Percentiles rank a stretch among this genome's conserved stretches.
These are phyloP conservation scores for Pichia sp. DNA, from an alignment of 1,139 yeast genomes.

Conservation along the genomic window DNA sequence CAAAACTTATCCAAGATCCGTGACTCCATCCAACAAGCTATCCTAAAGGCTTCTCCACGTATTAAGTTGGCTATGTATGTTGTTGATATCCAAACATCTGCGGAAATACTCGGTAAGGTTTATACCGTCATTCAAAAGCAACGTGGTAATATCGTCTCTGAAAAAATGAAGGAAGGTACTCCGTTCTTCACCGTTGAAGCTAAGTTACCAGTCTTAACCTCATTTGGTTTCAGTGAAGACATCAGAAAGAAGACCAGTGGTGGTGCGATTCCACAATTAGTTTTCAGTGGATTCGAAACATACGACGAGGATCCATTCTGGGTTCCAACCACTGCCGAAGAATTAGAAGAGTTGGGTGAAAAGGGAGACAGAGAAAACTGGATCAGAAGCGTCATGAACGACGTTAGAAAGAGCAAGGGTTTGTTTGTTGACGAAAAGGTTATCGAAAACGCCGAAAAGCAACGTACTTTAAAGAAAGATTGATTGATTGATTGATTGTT, in stretches of 20 bases:
- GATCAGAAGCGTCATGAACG: constrained; percentile 83
- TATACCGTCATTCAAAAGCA: constrained; percentile 92
- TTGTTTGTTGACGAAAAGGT: constrained; percentile 87
- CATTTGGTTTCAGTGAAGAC: constrained; percentile 96
- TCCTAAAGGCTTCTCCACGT: constrained; percentile 83
- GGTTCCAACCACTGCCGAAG: constrained; percentile 99
- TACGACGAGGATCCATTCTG: constrained; percentile 95
- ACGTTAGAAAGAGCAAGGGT: constrained; percentile 83
- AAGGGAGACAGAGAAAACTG: constrained; percentile 89
- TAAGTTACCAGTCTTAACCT: constrained; percentile 88
- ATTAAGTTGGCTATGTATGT: constrained; percentile 89
- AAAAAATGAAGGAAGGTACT: constrained; percentile 98
- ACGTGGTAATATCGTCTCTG: constrained; percentile 81
- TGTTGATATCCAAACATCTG: constrained; percentile 93
- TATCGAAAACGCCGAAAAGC: constrained; percentile 89
- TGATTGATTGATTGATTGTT: neutral
- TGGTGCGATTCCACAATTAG: constrained; percentile 94
- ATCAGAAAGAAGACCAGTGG: constrained; percentile 93
- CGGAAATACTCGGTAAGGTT: constrained; percentile 93
- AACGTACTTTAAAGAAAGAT: constrained; percentile 69
- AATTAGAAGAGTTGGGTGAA: constrained; percentile 90
- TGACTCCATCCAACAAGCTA: constrained; percentile 67
- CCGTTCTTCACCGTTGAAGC: constrained; percentile 92
- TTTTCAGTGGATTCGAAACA: constrained; percentile 84
- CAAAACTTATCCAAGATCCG: constrained; percentile 61